These are phyloP conservation scores for Candida silvicultrix DNA, from an alignment of 805 yeast species.

Conservation along the genomic window DNA sequence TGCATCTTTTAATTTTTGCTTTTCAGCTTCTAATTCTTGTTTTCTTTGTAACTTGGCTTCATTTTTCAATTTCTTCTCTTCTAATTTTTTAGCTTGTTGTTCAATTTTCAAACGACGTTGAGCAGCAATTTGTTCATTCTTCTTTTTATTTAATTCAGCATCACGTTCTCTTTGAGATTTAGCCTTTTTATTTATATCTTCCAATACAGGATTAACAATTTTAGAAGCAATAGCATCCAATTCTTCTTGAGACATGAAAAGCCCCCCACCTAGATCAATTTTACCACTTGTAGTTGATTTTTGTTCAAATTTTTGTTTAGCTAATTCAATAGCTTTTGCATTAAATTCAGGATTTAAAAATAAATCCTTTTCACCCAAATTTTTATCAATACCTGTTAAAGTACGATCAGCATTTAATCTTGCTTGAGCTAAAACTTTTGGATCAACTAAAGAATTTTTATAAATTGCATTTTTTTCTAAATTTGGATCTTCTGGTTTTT, in stretches of 20 bases:
- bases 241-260: slow-evolving; percentile 67
- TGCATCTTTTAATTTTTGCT: slow-evolving; percentile 32
- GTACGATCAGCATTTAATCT: slow-evolving; percentile 39
- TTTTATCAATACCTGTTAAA: slow-evolving; percentile 33
- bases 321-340: slow-evolving; percentile 69
- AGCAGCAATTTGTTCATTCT: slow-evolving; percentile 29
- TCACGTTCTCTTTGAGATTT: slow-evolving; percentile 58
- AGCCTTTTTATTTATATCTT: slow-evolving; percentile 67
- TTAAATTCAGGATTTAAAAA: slow-evolving; percentile 49
- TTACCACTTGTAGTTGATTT: slow-evolving; percentile 46
- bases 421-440: slow-evolving; percentile 44
- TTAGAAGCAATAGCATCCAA: slow-evolving; percentile 74
- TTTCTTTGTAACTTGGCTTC: slow-evolving; percentile 32
- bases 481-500: slow-evolving; percentile 33
- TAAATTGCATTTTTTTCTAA: slow-evolving; percentile 33
- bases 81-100: slow-evolving; percentile 30
- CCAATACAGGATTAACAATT: slow-evolving; percentile 77
- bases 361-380: slow-evolving; percentile 33
- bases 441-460: slow-evolving; percentile 31
- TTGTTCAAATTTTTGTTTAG: slow-evolving; percentile 59
- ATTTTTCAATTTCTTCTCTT: slow-evolving; percentile 31
- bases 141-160: slow-evolving; percentile 31
- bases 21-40: slow-evolving; percentile 41
- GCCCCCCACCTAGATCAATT: slow-evolving; percentile 84
- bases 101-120: slow-evolving; percentile 36